These are phyloP conservation scores for Farysia itapuensis DNA, from an alignment of 1,284 basidiomycete genomes.

Conservation along the genomic window DNA sequence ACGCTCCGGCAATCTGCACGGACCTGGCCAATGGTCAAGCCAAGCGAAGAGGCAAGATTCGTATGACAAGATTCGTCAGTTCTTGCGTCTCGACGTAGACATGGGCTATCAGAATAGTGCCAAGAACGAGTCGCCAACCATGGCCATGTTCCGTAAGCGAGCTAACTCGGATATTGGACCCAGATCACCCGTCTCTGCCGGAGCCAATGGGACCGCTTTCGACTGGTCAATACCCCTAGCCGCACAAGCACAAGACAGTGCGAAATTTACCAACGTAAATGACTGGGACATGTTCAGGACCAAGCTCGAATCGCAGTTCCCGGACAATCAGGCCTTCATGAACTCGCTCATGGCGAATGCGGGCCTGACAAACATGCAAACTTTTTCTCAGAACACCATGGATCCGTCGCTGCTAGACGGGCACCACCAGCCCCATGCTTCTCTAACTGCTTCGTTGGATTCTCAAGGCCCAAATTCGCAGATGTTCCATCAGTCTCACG, in stretches of 20 bases:
- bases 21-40: constrained; percentile 33
- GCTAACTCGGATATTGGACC: constrained; percentile 44
- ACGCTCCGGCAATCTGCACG: constrained; percentile 6
- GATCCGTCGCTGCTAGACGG: constrained; percentile 20
- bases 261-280: constrained; percentile 1
- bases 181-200: constrained; percentile 25
- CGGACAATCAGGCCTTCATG: background rate
- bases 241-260: constrained; percentile 4
- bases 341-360: constrained; percentile 1
- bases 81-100: constrained; percentile 44
- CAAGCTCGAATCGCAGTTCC: constrained; percentile 1
- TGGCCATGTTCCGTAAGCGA: constrained; percentile 32
- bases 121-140: constrained; percentile 35
- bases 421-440: constrained; percentile 17
- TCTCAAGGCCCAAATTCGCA: too few relatives aligned
- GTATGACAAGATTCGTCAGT: constrained; percentile 47
- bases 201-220: constrained; percentile 13
- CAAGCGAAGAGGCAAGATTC: constrained; percentile 46
- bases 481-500: background rate
- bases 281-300: constrained; percentile 19
- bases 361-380: too few relatives aligned
- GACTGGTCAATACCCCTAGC: constrained; percentile 25
- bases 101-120: constrained; percentile 39
- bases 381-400: too few relatives aligned
- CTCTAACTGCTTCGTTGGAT: too few relatives aligned